Evolutionary conservation across 352 stramenopile species (phyloP).

Genomic region (Ophiocytium majus): DNA sequence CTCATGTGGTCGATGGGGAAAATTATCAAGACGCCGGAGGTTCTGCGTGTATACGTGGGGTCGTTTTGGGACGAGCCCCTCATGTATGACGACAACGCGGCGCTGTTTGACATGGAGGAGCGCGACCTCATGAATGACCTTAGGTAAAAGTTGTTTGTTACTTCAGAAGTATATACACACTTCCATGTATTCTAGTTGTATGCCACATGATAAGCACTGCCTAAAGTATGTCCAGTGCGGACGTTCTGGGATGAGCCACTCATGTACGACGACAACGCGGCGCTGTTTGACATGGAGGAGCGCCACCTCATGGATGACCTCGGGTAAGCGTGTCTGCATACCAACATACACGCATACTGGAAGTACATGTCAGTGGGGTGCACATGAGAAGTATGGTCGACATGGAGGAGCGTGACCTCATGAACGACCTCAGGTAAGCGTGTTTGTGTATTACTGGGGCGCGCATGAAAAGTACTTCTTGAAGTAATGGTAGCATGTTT

Average conservation of each 20-base stretch:
- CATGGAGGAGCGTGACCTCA: slow-evolving; percentile 93
- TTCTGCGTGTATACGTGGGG: slow-evolving; percentile 95
- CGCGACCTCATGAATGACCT: slow-evolving; percentile 95
- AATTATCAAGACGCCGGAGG: slow-evolving; percentile 92
- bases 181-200: slow-evolving; percentile 12
- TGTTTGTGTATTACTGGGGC: slow-evolving; percentile 75
- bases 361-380: too few relatives aligned
- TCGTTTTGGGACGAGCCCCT: slow-evolving; percentile 93
- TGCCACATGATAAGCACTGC: too few relatives aligned
- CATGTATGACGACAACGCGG: slow-evolving; percentile 73
- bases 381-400: too few relatives aligned
- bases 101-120: slow-evolving; percentile 93
- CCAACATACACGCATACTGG: too few relatives aligned
- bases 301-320: slow-evolving; percentile 95
- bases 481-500: too few relatives aligned
- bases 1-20: slow-evolving; percentile 97
- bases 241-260: slow-evolving; percentile 93
- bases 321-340: slow-evolving; percentile 71
- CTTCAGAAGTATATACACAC: slow-evolving; percentile 69
- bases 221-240: too few relatives aligned
- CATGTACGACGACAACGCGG: slow-evolving; percentile 72
- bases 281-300: slow-evolving; percentile 93
- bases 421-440: slow-evolving; percentile 87
- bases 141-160: slow-evolving; percentile 72
- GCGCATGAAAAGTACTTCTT: too few relatives aligned